Base-by-base conservation (phyloP, 148 eudicot species). In the Chenopodium formosanum region DNA sequence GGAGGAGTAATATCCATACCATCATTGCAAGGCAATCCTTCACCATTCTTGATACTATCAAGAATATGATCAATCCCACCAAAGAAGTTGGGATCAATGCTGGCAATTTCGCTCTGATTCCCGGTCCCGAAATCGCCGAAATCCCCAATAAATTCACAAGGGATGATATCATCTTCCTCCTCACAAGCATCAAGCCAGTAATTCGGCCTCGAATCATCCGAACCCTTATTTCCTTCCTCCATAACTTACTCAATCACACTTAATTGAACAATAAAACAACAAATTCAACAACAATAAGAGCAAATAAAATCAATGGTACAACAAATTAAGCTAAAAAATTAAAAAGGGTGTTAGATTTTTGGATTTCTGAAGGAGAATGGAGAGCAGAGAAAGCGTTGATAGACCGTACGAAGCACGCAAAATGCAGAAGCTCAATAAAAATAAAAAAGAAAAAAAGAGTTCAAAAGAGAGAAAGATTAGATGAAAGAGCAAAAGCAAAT, bases 341-440 rank as follows among this genome's bases (percentile, higher is more conserved):
- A 3, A 72, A 29, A 20, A 67, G 67, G 25, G 22, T 17, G 53
- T 58, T 19, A 58, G 63, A 12, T 58, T 58, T 58, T 14, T 58
- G 63, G 63, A 58, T 58, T 58, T 65, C 27, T 31, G 66, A 76
- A 68, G 62, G 60, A 40, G 34, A 68, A 68, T 47, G 78, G 5
- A 73, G 67, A 85, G 86, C 88, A 89, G 86, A 77, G 78, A 80
- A 69, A 75, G 87, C 89, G 85, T 50, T 74, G 92, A 94, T 94
- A 94, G 94, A 91, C 98, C 98, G 98, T 88, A 94, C 89, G 91
- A 91, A 91, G 88, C 97, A 94, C 96, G 92, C 98, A 88, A 89
- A 83, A 46, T 77, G 83, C 80, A 77, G 77, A 29, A 81, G 50
- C 23, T 68, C n/a, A 13, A 48, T 2, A 56, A 25, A 60, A 4